phyloP scores from a whole-genome alignment of 75 land plant genomes.

The Picea sitchensis region DNA sequence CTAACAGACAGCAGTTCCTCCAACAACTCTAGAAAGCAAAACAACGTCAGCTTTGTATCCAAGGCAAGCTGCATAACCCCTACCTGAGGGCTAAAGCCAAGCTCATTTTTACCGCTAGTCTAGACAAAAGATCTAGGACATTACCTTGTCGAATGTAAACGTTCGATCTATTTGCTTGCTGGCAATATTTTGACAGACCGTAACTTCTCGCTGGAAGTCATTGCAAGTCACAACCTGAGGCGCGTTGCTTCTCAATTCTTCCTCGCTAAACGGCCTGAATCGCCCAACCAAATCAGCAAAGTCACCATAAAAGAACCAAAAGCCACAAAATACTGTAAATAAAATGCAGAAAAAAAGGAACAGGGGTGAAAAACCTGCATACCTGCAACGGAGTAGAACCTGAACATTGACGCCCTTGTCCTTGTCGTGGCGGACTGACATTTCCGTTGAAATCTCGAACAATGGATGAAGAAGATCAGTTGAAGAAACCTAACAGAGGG shows the following conservation, averaged over 20 bases:
- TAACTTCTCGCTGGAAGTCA: conserved; percentile 70
- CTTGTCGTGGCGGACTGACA: conserved; percentile 41
- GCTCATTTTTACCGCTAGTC: not conserved
- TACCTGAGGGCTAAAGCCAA: too few relatives aligned
- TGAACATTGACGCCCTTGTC: conserved; percentile 72
- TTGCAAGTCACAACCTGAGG: conserved; percentile 83
- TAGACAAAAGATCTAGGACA: not conserved
- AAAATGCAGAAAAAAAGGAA: not conserved
- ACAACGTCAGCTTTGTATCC: not conserved
- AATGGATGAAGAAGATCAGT: not conserved
- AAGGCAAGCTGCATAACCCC: not conserved
- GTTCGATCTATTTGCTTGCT: conserved; percentile 76
- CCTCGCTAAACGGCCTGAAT: conserved; percentile 77
- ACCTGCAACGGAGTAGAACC: conserved; percentile 76
- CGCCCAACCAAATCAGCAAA: not conserved
- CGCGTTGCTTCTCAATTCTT: conserved; percentile 69
- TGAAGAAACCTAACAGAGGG: not conserved
- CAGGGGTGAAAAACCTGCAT: not conserved
- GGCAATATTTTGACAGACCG: conserved; percentile 76
- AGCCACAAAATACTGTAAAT: not conserved
- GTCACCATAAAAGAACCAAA: not conserved
- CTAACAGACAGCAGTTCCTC: too few relatives aligned
- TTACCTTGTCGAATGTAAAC: conserved; percentile 86
- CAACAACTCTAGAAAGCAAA: not conserved
- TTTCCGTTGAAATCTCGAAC: not conserved